A percentile compares a stretch with the other conserved stretches of the same genome.
These are phyloP conservation scores for Sarocladiaceae sp. DNA, from an alignment of 2,329 filamentous ascomycete genomes.

Conservation along the genomic window DNA sequence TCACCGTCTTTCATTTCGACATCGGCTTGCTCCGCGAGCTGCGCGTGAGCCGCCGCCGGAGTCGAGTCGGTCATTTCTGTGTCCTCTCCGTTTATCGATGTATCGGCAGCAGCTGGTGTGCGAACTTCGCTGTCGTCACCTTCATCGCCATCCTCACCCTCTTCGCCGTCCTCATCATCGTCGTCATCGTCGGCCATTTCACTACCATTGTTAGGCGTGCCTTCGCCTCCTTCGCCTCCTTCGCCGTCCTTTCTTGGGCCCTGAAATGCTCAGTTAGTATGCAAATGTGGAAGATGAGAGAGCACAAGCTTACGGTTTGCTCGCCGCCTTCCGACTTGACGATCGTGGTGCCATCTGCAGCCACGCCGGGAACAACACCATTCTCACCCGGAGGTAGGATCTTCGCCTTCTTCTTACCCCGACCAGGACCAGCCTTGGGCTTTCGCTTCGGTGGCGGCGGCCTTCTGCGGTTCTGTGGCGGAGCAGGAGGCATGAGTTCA, in stretches of 20 bases:
- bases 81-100: slow-evolving; percentile 22
- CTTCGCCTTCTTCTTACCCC: slow-evolving; percentile 77
- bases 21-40: slow-evolving; percentile 14
- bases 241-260: slow-evolving; percentile 13
- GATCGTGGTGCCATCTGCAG: slow-evolving; percentile 31
- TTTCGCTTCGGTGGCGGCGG: slow-evolving; percentile 78
- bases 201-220: slow-evolving; percentile 32
- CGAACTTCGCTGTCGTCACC: slow-evolving; percentile 39
- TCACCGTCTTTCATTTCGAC: slow-evolving; percentile 24
- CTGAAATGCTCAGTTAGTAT: not conserved
- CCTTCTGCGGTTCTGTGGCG: slow-evolving; percentile 50
- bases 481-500: slow-evolving; percentile 17
- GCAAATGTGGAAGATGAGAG: not conserved
- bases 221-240: no score
- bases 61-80: slow-evolving; percentile 33
- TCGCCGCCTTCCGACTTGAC: slow-evolving; percentile 32
- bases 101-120: slow-evolving; percentile 37
- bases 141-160: slow-evolving; percentile 43
- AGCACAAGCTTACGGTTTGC: slow-evolving; percentile 30
- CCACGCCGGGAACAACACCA: slow-evolving; percentile 22
- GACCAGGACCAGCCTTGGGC: slow-evolving; percentile 67
- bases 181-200: slow-evolving; percentile 50
- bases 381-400: slow-evolving; percentile 34
- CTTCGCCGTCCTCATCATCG: slow-evolving; percentile 44
- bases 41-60: slow-evolving; percentile 12